Conservation (phyloP, 495 filamentous ascomycete genomes). For the Aspergillus baeticus region DNA sequence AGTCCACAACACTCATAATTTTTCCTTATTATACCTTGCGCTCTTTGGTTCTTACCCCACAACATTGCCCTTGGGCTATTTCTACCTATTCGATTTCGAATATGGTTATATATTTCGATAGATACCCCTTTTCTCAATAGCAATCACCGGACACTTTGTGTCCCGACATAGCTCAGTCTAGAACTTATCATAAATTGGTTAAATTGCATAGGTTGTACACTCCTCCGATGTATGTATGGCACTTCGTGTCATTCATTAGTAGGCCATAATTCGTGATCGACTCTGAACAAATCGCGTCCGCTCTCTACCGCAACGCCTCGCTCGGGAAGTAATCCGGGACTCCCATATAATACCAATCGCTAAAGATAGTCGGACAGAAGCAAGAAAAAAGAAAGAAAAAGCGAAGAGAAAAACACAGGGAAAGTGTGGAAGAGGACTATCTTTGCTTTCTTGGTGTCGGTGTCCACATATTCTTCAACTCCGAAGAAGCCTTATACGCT, state of each 20-base stretch:
- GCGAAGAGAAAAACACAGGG: neutral
- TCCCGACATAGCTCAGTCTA: neutral
- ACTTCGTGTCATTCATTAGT: too few relatives aligned
- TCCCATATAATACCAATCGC: too few relatives aligned
- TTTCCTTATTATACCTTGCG: too few relatives aligned
- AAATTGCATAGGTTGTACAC: too few relatives aligned
- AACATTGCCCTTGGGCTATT: neutral
- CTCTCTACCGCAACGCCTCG: neutral
- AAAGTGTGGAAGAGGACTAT: conserved; percentile 4
- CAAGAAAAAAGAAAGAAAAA: neutral
- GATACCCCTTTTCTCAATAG: neutral
- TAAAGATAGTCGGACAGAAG: conserved; percentile 5
- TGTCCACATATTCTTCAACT: conserved; percentile 55
- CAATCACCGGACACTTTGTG: neutral
- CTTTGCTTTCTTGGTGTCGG: conserved; percentile 48
- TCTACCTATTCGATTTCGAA: neutral
- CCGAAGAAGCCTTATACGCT: conserved; percentile 36
- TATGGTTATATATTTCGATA: neutral
- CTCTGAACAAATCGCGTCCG: neutral
- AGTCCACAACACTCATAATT: too few relatives aligned
- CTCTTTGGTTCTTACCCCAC: neutral
- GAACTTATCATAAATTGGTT: neutral
- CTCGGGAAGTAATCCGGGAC: too few relatives aligned
- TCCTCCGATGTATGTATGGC: too few relatives aligned
- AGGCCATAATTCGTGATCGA: too few relatives aligned